Conservation (phyloP, 805 yeast genomes). For the Sugiyamaella lignohabitans region DNA sequence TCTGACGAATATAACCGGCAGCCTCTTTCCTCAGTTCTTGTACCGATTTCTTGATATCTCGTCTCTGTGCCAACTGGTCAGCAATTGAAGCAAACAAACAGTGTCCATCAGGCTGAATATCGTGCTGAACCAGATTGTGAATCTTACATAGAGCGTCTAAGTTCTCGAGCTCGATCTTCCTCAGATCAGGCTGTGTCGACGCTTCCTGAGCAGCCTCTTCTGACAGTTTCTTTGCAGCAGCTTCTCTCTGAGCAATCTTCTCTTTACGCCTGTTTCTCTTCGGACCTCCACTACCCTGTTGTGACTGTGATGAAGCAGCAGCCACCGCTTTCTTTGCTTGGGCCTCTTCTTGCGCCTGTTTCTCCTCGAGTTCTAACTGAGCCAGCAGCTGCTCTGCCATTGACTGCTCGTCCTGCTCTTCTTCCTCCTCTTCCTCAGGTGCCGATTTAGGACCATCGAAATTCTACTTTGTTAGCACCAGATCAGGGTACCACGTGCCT, state of each 20-base stretch:
- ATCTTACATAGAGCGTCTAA: conserved; percentile 48
- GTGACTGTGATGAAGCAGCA: neutral
- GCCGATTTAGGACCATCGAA: conserved; percentile 1
- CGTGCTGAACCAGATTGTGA: conserved; percentile 48
- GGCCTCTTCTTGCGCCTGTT: conserved; percentile 21
- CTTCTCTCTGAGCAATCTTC: conserved; percentile 67
- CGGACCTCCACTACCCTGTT: conserved; percentile 9
- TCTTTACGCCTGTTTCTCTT: conserved; percentile 82
- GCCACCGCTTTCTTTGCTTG: conserved; percentile 6
- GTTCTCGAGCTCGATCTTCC: conserved; percentile 65
- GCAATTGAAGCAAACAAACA: conserved; percentile 82
- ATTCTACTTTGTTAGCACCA: neutral
- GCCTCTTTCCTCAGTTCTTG: conserved; percentile 57
- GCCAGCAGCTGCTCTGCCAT: conserved; percentile 65
- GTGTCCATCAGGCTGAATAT: conserved; percentile 88
- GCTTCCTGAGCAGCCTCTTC: conserved; percentile 73
- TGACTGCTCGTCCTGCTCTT: conserved; percentile 42
- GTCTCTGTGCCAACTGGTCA: conserved; percentile 65
- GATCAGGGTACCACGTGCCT: neutral
- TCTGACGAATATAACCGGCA: conserved; percentile 54
- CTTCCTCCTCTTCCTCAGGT: conserved; percentile 15
- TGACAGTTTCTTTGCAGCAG: conserved; percentile 53
- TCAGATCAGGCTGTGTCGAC: conserved; percentile 52
- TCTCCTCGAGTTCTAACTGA: conserved; percentile 42
- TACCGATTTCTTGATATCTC: conserved; percentile 34